Base-by-base conservation (phyloP, 805 yeast genomes). In the Scheffersomyces lignosus region DNA sequence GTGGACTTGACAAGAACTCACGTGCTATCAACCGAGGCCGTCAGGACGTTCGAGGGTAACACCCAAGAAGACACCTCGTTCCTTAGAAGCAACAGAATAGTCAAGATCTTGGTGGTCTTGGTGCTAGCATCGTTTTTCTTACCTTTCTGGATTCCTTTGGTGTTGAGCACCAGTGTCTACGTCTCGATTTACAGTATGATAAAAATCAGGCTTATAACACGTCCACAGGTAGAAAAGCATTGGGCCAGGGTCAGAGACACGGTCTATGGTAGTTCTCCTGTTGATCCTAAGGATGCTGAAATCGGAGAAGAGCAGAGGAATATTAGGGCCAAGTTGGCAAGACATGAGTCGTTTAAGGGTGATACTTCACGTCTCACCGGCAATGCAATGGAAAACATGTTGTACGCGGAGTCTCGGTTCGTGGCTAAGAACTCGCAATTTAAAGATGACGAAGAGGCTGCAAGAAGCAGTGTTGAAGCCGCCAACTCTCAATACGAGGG, bases 101-200 rank as follows among this genome's bases (percentile, higher is more conserved):
- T 60, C 4, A 50, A 59, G 28, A 34, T 55, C 14, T 29, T 54
- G 3, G 40, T 65, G 8, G 38, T 66, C 5, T 36, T 53, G n/a
- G 40, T 48, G 12, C 46, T 59, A 1, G 54, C 60, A 1, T 25
- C 51, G 14, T 45, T 69, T 8, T 38, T 67, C 13, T 34, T 76
- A 4, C 81, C 82, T 0, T 38, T 75, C 23, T 77, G 80, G 79
- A 54, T 77, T 15, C 79, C 81, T 1, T 36, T 72, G 13, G 66
- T 75, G 2, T 44, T 75, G 16, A 54, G 60, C 15, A 49, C 64
- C 1, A 54, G 65, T 13, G 54, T 68, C 1, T 41, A 64, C 7
- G 60, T 65, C 3, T 60, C 74, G 1, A 49, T 67, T n/a, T 70
- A 63, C 45, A 54, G 74, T 39, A 55, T 64, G 45, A 49, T 71